Conservation (phyloP, 164 flowering plant genomes). For the Piper betle region DNA sequence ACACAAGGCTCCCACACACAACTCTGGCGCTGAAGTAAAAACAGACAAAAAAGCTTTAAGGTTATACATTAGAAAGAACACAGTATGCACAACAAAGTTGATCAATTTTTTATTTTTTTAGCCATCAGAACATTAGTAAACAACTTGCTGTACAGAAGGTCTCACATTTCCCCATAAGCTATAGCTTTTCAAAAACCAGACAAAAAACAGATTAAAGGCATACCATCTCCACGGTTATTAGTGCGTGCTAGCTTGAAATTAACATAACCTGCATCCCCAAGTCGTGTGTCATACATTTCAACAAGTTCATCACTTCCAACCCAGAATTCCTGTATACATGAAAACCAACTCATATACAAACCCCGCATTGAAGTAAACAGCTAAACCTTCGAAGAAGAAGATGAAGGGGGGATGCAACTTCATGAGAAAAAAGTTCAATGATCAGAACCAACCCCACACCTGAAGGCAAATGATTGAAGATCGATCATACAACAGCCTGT, state of each 20-base stretch:
- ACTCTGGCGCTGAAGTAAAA: too few species aligned
- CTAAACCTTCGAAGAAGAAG: too few species aligned
- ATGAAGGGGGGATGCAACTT: too few species aligned
- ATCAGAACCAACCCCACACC: conserved; percentile 29
- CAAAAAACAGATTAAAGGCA: background rate
- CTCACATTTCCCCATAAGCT: too few species aligned
- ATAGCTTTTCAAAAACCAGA: background rate
- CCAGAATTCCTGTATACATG: conserved; percentile 68
- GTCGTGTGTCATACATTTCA: conserved; percentile 61
- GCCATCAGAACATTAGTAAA: too few species aligned
- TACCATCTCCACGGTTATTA: conserved; percentile 97
- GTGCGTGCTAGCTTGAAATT: conserved; percentile 77
- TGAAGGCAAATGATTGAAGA: conserved; percentile 94
- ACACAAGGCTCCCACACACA: background rate
- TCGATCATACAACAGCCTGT: conserved; percentile 61
- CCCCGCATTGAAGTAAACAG: background rate
- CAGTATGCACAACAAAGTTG: too few species aligned
- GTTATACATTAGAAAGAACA: too few species aligned
- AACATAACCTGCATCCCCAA: conserved; percentile 74
- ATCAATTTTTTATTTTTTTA: too few species aligned
- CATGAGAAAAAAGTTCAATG: too few species aligned
- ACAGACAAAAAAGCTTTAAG: too few species aligned
- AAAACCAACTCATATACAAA: background rate
- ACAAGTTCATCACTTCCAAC: conserved; percentile 91
- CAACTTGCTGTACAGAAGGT: too few species aligned